A percentile compares a stretch with the other conserved stretches of the same genome.
These are phyloP conservation scores for Ramaria sp. DNA, from an alignment of 768 basidiomycete genomes.

Conservation along the genomic window DNA sequence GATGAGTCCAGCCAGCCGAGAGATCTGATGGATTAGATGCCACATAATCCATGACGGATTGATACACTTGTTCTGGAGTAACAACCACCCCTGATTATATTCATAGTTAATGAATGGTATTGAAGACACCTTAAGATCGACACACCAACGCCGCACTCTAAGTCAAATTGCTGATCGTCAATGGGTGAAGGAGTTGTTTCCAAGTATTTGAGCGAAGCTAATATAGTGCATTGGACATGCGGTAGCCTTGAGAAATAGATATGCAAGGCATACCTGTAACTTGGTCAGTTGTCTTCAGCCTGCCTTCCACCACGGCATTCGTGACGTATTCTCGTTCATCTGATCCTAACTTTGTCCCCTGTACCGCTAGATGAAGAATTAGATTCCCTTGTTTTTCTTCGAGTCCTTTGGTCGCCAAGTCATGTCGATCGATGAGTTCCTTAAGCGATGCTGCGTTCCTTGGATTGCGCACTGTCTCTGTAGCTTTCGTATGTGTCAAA, in stretches of 20 bases:
- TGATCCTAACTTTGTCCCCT: slow-evolving; percentile 49
- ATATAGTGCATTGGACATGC: background rate
- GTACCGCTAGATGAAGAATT: slow-evolving; percentile 53
- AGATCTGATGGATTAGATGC: slow-evolving; percentile 29
- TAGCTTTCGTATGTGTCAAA: slow-evolving; percentile 63
- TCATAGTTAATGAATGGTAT: background rate
- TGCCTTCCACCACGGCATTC: slow-evolving; percentile 56
- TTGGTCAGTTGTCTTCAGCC: slow-evolving; percentile 76
- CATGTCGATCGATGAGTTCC: slow-evolving; percentile 51
- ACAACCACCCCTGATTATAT: slow-evolving; percentile 63
- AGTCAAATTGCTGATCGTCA: slow-evolving; percentile 60
- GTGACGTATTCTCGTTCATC: slow-evolving; percentile 54
- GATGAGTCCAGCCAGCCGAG: slow-evolving; percentile 60
- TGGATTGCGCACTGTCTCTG: slow-evolving; percentile 69
- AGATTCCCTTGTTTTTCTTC: slow-evolving; percentile 74
- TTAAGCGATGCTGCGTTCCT: slow-evolving; percentile 66
- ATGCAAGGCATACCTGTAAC: slow-evolving; percentile 51
- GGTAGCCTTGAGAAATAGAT: background rate
- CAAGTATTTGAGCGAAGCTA: slow-evolving; percentile 65
- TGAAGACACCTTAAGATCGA: slow-evolving; percentile 1
- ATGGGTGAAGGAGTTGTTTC: slow-evolving; percentile 50
- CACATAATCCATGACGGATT: slow-evolving; percentile 46
- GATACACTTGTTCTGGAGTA: slow-evolving; percentile 49
- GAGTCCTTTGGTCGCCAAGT: slow-evolving; percentile 33
- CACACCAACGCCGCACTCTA: slow-evolving; percentile 81